A percentile compares a stretch with the other conserved stretches of the same genome.
phyloP scores from a whole-genome alignment of 2,329 filamentous ascomycete genomes.

The Cordyceps pruinosa region DNA sequence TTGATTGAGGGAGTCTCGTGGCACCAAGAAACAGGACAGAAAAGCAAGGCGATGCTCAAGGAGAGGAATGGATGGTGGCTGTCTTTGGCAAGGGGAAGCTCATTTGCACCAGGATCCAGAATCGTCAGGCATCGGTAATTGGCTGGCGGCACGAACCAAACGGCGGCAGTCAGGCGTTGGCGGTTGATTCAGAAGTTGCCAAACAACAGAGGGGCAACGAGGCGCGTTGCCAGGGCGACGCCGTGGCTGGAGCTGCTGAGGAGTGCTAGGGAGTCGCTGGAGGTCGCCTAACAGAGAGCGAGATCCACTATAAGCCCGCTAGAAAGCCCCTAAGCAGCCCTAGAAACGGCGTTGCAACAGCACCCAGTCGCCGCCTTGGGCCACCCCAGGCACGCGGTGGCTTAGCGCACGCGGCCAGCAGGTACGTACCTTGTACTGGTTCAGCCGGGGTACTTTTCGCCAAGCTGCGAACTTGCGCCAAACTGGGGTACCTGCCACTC shows the following conservation, averaged over 20 bases:
- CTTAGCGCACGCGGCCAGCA: too few relatives aligned
- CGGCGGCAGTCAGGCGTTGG: conserved; percentile 3
- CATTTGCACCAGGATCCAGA: conserved; percentile 1
- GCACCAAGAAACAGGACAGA: not conserved
- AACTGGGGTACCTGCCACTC: not conserved
- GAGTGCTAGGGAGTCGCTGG: too few relatives aligned
- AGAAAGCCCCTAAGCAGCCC: not conserved
- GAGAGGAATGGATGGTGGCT: conserved; percentile 4
- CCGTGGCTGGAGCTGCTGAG: not conserved
- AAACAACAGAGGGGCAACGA: conserved; percentile 19
- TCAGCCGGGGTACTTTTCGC: too few relatives aligned
- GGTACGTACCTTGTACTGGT: too few relatives aligned
- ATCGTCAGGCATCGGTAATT: conserved; percentile 1
- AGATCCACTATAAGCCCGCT: conserved; percentile 2
- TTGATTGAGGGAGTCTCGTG: conserved; percentile 7
- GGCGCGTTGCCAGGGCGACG: conserved; percentile 17
- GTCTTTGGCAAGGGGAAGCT: not conserved
- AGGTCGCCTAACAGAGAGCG: not conserved
- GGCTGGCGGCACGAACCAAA: conserved; percentile 1
- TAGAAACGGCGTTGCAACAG: not conserved
- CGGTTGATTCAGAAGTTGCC: conserved; percentile 7
- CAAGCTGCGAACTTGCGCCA: too few relatives aligned
- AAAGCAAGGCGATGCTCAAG: not conserved
- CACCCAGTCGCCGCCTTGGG: not conserved
- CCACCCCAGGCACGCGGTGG: too few relatives aligned